A percentile compares a stretch with the other conserved stretches of the same genome.
Conservation (phyloP, 2,329 filamentous ascomycete species). For the Gaeumannomyces tritici region DNA sequence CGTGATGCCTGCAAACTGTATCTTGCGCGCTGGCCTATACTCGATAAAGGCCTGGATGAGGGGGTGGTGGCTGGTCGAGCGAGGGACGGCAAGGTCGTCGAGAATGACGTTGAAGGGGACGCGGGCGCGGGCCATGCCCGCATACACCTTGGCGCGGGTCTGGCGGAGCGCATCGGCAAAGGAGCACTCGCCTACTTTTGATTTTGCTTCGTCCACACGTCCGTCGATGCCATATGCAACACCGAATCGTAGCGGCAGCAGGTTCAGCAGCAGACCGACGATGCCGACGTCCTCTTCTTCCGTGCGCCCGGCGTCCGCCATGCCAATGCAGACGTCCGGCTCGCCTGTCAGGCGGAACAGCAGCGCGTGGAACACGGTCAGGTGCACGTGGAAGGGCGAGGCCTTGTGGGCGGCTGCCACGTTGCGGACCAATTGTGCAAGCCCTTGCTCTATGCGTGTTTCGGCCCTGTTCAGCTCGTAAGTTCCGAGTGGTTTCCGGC, state of each 20-base stretch:
- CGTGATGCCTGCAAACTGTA: no score
- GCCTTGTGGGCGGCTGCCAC: neutral
- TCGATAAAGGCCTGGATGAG: conserved; percentile 1
- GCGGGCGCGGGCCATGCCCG: neutral
- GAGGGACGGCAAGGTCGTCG: neutral
- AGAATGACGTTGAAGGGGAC: conserved; percentile 1
- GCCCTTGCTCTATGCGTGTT: no score
- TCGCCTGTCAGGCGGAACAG: neutral
- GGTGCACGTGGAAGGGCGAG: neutral
- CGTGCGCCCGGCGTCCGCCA: neutral
- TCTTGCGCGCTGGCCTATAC: no score
- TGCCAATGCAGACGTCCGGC: neutral
- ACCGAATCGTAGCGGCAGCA: conserved; percentile 4
- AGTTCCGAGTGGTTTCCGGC: no score
- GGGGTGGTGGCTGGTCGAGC: neutral
- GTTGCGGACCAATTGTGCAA: no score
- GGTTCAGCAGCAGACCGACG: conserved; percentile 53
- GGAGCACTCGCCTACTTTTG: neutral
- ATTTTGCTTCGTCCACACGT: no score
- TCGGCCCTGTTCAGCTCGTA: no score
- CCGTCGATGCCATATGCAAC: no score
- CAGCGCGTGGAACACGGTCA: neutral
- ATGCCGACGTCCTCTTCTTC: neutral
- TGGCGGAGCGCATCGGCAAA: neutral
- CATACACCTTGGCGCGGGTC: neutral